Evolutionary conservation across 257 asterid species (phyloP).

Genomic region (Scutellaria minor): DNA sequence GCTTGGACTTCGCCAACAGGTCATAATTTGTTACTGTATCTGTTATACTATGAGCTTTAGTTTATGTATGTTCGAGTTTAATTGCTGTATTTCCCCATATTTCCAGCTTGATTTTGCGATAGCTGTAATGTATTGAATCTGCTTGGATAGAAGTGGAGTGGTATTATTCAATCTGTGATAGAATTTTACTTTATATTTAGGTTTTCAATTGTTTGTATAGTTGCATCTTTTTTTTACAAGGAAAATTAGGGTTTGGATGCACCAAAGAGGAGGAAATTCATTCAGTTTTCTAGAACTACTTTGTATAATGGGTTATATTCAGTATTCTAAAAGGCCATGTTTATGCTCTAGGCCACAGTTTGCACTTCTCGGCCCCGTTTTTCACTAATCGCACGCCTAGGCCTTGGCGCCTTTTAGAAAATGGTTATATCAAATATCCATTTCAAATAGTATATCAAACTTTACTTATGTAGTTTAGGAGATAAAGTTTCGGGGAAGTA

Average conservation of each 20-base stretch:
- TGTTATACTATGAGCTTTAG: background rate
- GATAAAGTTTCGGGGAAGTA: background rate
- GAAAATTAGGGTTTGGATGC: conserved; percentile 16
- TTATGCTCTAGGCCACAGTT: no score
- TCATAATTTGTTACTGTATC: background rate
- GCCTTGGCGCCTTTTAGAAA: no score
- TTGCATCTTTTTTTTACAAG: background rate
- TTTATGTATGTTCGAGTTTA: background rate
- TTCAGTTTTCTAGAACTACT: background rate
- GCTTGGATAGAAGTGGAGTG: conserved; percentile 1
- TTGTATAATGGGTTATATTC: background rate
- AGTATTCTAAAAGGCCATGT: no score
- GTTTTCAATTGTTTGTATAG: background rate
- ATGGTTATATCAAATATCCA: background rate
- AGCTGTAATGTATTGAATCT: background rate
- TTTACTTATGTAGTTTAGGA: background rate
- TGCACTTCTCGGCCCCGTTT: no score
- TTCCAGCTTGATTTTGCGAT: background rate
- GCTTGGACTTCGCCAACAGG: conserved; percentile 96
- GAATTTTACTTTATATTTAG: background rate
- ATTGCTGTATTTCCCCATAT: background rate
- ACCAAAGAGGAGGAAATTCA: background rate
- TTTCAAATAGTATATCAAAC: background rate
- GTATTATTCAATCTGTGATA: background rate
- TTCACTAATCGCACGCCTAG: no score